These are phyloP conservation scores for Panicum virgatum DNA, from an alignment of 202 grass and related monocot species.

Conservation along the genomic window DNA sequence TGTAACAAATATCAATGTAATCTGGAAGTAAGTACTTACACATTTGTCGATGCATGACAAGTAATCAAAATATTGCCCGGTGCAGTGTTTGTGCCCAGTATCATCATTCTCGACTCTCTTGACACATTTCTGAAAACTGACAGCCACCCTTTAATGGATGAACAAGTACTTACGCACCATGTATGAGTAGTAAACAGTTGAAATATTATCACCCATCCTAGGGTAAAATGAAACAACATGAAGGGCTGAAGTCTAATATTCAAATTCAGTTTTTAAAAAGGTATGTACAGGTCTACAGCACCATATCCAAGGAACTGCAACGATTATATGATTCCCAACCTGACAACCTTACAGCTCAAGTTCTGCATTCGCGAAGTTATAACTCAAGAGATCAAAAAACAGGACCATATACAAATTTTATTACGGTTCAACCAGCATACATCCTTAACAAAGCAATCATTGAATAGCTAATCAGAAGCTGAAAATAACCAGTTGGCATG, in stretches of 20 bases:
- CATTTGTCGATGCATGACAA: constrained; percentile 82
- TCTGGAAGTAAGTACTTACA: constrained; percentile 44
- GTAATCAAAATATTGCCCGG: constrained; percentile 92
- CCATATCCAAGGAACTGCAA: background rate
- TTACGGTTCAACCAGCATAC: background rate
- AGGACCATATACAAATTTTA: background rate
- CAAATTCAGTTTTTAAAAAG: background rate
- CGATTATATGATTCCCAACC: background rate
- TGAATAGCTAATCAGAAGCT: background rate
- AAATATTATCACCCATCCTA: background rate
- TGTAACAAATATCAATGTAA: background rate
- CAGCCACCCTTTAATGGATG: background rate
- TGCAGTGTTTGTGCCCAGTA: constrained; percentile 87
- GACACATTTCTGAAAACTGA: constrained; percentile 61
- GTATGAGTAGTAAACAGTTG: background rate
- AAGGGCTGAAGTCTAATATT: background rate
- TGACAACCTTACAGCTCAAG: constrained; percentile 5
- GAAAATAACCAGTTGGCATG: background rate
- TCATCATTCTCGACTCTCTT: constrained; percentile 80
- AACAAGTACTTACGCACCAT: background rate
- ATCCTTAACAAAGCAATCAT: background rate
- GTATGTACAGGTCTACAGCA: background rate
- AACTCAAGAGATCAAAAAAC: background rate
- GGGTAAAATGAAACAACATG: background rate
- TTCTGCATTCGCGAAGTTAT: background rate